A percentile compares a stretch with the other conserved stretches of the same genome.
Evolutionary conservation across 225 moss, liverwort and hornwort genomes (phyloP).

Genomic region (Ulota crispa): DNA sequence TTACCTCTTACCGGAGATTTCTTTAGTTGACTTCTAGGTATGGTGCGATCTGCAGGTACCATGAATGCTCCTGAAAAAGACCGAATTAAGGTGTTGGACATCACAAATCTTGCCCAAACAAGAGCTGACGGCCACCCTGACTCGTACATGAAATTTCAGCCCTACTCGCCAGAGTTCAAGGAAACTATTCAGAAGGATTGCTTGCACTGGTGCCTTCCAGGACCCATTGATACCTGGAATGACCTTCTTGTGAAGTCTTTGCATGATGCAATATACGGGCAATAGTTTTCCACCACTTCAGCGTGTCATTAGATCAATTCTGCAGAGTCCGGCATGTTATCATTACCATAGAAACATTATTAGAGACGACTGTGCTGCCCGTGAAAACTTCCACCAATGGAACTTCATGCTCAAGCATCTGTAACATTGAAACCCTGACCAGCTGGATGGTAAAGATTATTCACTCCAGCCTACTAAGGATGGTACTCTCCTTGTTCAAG

Average conservation of each 20-base stretch:
- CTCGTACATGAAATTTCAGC: slow-evolving; percentile 52
- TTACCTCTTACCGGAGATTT: background rate
- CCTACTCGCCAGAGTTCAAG: slow-evolving; percentile 50
- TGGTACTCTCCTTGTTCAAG: slow-evolving; percentile 8
- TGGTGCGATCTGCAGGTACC: slow-evolving; percentile 34
- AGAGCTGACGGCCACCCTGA: slow-evolving; percentile 93
- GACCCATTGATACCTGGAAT: slow-evolving; percentile 95
- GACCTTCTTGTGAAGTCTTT: slow-evolving; percentile 50
- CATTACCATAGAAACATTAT: background rate
- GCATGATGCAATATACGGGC: slow-evolving; percentile 12
- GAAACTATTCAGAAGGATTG: slow-evolving; percentile 56
- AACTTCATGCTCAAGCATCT: slow-evolving; percentile 30
- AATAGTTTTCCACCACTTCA: background rate
- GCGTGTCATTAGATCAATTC: background rate
- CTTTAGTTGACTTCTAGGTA: background rate
- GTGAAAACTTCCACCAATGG: slow-evolving; percentile 13
- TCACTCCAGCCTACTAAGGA: slow-evolving; percentile 8
- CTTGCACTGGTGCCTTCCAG: slow-evolving; percentile 96
- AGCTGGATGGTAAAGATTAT: slow-evolving; percentile 28
- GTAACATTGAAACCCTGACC: slow-evolving; percentile 22
- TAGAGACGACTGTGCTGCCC: slow-evolving; percentile 24
- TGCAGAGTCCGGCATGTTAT: slow-evolving; percentile 5
- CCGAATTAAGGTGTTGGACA: slow-evolving; percentile 59
- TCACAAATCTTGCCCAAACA: slow-evolving; percentile 61
- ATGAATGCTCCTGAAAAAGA: slow-evolving; percentile 27